Evolutionary conservation across 768 basidiomycete species (phyloP).

Genomic region (Melanogaster broomeanus): DNA sequence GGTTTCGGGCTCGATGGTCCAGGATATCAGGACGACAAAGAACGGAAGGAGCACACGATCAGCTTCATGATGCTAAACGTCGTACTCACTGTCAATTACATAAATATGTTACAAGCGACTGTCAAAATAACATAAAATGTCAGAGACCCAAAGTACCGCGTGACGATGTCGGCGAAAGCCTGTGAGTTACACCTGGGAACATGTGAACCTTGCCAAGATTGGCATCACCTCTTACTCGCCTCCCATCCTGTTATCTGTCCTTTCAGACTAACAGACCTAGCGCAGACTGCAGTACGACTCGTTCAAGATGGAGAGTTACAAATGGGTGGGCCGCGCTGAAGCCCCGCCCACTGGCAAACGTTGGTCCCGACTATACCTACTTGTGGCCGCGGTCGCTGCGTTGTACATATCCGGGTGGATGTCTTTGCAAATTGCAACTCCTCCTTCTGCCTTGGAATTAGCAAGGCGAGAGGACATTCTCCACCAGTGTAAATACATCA

Average conservation of each 20-base stretch:
- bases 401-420: constrained; percentile 4
- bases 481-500: constrained; percentile 45
- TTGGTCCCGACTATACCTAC: constrained; percentile 9
- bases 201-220: no score
- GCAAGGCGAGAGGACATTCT: constrained; percentile 29
- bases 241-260: not conserved
- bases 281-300: not conserved
- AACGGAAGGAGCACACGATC: no score
- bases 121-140: no score
- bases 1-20: no score
- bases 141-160: no score
- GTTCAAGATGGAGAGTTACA: constrained; percentile 1
- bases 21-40: no score
- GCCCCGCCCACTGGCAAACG: not conserved
- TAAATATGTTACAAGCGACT: no score
- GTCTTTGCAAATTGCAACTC: not conserved
- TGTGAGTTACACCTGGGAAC: no score
- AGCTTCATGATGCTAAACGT: no score
- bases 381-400: constrained; percentile 3
- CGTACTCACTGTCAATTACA: no score
- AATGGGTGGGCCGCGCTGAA: not conserved
- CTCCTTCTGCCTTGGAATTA: constrained; percentile 7
- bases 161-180: no score
- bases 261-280: not conserved
- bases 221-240: no score